Evolutionary conservation across 2,329 filamentous ascomycete genomes (phyloP), one percentile per base, ranked within the genome.

Genomic region (Cytospora schulzeri): DNA sequence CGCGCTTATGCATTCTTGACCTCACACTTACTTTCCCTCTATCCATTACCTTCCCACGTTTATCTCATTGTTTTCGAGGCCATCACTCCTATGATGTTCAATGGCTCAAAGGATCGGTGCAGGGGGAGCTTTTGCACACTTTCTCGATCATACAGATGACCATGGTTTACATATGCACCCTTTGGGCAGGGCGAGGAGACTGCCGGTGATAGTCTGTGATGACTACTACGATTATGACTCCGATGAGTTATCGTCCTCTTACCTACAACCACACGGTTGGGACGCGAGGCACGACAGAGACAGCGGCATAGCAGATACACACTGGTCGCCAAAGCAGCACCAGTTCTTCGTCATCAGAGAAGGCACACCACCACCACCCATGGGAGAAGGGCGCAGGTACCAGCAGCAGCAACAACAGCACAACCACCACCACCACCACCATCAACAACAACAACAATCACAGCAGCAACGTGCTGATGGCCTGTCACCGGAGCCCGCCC

Each of bases 81-180:
- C 67, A 56, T 61, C 57, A 54, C 56, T 48, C 67, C 64, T 70
- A 74, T 70, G 68, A 76, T 76, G 75, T 74, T 70, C 72, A 70
- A 76, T 76, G 74, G 74, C 73, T 67, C 73, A 71, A 70, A 69
- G 72, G 65, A 69, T 71, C 63, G 74, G 73, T 68, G 74, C 73
- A 66, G 71, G 72, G 67, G 70, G 71, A 67, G 73, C 73, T 72
- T 54, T 57, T 53, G 29, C 52, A 38, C 56, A 28, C 26, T 61
- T 56, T 57, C 33, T 54, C 28, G 66, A 57, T 63, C 59, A 60
- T 24, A 28, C 56, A 57, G 56, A 65, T 59, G 62, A 62, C 41
- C 54, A 59, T n/a, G 38, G 26, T 4, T 24, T 50, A 22, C n/a
- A 35, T 41, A 35, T 48, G 19, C 19, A 14, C 12, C 17, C 50